Base-by-base conservation (phyloP, 805 yeast genomes). In the Saccharomycopsis sp. region DNA sequence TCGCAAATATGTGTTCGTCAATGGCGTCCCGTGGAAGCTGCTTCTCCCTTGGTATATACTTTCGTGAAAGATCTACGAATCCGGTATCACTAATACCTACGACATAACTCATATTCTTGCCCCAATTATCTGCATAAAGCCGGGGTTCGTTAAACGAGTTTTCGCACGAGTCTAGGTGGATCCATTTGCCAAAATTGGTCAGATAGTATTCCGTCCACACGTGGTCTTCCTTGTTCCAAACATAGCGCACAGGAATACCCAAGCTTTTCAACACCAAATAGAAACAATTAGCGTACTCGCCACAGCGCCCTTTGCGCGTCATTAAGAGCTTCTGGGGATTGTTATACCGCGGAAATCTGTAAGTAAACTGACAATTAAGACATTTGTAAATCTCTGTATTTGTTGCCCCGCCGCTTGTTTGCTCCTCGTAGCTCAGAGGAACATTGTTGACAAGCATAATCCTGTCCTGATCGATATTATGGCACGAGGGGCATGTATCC, bases 131-230 rank as follows among this genome's bases (percentile, higher is more conserved):
- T 52, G 85, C 79, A 66, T 91, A 91, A 15, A 91, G 72, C 21
- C 75, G 68, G 0, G 97, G 97, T 60, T 89, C 81, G 69, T 92
- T 96, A 71, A 77, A 90, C 0, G 91, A 84, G 52, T 82, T 85
- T 64, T 91, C 98, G 68, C 98, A 92, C 7, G 89, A 81, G 66
- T 91, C 98, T 16, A 88, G 73, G 69, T 92, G 98, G 18, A 91
- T 76, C 97, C 98, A 92, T 56, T 90, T 71, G 50, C 77, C 70
- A 62, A 80, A 73, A 20, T 71, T 65, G 0, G 65, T 68, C 1
- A 96, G 87, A 68, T 82, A 91, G 64, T 87, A 85, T 67, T 92
- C 98, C 65, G 95, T 87, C 98, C 98, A 92, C 1, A 89, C 97
- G 68, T 92, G 98, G 68, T 92, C 98, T 68, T 92, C 98, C 5